Base-by-base conservation (phyloP, 192 early-diverging fungal genomes). In the Coemansia sp. region DNA sequence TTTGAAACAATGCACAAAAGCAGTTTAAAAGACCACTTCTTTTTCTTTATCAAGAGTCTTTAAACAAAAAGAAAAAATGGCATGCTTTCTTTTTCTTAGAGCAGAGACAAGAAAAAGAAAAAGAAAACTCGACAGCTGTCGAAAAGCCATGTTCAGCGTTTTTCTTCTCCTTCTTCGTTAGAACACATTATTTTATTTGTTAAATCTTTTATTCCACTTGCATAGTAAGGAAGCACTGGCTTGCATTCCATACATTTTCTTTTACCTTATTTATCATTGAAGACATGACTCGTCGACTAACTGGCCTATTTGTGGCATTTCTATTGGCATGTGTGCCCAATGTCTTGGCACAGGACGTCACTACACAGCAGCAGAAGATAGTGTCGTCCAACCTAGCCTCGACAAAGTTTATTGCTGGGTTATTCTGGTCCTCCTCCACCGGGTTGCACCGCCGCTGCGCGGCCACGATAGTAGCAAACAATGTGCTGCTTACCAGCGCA, bases 401-500 rank as follows among this genome's bases (percentile, higher is more conserved):
- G 10, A 68, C 72, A 61, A 68, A 64, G 62, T 77, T 82, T 40
- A 73, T 82, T 58, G 75, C 75, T 0, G 80, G 80, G 0, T 66
- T 82, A 31, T 82, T 82, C 69, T 82, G 80, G 80, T 68, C 80
- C 7, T 39, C 71, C 4, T 49, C 64, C 2, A 70, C 53, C 8
- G 75, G 74, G 2, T 41, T 75, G 18, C 70, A 77, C 47, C 71
- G 80, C 8, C 71, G 75, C 36, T 82, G 80, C 15, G 68, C 80
- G 3, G 80, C 80, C 16, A 77, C 80, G 3, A 68, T 82, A 27
- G 71, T 82, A 11, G 60, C 80, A 3, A 64, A 73, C 60, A 77
- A 65, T 57, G 60, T 75, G n/a, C 69, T 82, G 33, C 63, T 82
- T 31, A 82, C 80, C 27, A 82, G 80, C 36, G 80, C 71, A 44